phyloP scores from a whole-genome alignment of 1,284 basidiomycete species.

The Inonotus obliquus region DNA sequence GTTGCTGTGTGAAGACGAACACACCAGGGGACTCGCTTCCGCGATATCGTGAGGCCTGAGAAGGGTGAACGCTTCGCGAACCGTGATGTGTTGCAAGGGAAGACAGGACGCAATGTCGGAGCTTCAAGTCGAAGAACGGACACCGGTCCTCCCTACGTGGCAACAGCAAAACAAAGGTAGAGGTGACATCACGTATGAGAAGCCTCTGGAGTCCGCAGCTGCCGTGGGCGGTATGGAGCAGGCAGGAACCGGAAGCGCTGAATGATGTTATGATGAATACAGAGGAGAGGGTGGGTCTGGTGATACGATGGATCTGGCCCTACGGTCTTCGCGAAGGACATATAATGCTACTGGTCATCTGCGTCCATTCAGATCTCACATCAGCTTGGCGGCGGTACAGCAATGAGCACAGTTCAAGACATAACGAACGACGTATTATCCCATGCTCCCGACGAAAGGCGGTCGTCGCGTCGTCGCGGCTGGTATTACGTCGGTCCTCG shows the following conservation, averaged over 20 bases:
- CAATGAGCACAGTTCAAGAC: neutral
- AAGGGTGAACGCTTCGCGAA: neutral
- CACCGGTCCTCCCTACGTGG: neutral
- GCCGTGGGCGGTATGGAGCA: neutral
- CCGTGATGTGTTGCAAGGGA: neutral
- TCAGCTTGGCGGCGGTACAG: neutral
- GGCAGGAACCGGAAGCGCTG: neutral
- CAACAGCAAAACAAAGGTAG: neutral
- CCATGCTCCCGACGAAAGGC: too few relatives aligned
- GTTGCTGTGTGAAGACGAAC: neutral
- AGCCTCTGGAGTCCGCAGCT: neutral
- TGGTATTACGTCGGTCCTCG: neutral
- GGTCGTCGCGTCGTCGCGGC: too few relatives aligned
- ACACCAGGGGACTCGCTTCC: neutral
- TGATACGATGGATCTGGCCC: neutral
- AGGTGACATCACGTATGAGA: neutral
- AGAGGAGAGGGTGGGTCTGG: neutral
- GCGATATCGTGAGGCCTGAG: neutral
- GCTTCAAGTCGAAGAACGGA: neutral
- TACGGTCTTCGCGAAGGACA: neutral
- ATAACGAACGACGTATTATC: too few relatives aligned
- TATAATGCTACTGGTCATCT: neutral
- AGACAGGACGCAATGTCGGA: neutral
- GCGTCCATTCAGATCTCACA: neutral
- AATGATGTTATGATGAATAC: neutral